These are phyloP conservation scores for Hygrophila difformis DNA, from an alignment of 257 asterid genomes.

Conservation along the genomic window DNA sequence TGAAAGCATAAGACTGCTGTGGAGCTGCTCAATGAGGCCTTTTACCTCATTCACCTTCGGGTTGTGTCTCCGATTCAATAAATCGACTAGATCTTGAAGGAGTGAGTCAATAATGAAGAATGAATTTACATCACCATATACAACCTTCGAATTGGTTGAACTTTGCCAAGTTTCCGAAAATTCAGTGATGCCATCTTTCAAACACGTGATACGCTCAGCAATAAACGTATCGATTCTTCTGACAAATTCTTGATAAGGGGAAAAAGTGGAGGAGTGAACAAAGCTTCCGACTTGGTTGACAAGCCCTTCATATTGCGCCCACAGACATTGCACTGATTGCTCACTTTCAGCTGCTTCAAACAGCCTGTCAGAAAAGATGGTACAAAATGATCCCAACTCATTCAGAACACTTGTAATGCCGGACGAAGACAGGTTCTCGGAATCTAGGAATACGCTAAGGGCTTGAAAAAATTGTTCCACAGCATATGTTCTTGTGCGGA, in stretches of 20 bases:
- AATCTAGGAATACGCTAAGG: neutral
- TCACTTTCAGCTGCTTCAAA: neutral
- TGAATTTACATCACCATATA: neutral
- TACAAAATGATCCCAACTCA: neutral
- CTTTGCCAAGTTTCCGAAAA: neutral
- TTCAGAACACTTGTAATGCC: no score
- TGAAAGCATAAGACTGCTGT: neutral
- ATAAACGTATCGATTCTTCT: neutral
- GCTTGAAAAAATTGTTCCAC: neutral
- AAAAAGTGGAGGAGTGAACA: conserved; percentile 9
- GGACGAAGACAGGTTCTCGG: no score
- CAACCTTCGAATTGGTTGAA: neutral
- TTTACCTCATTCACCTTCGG: neutral
- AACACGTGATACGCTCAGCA: neutral
- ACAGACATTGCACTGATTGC: neutral
- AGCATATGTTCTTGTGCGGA: no score
- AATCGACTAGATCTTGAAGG: neutral
- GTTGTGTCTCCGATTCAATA: neutral
- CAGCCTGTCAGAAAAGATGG: neutral
- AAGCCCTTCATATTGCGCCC: conserved; percentile 4
- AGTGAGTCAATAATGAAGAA: conserved; percentile 7
- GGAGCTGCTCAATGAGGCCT: neutral
- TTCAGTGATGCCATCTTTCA: neutral
- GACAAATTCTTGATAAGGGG: neutral
- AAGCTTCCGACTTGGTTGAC: conserved; percentile 5